These are phyloP conservation scores for Diaporthe longicolla DNA, from an alignment of 2,329 filamentous ascomycete species.

Conservation along the genomic window DNA sequence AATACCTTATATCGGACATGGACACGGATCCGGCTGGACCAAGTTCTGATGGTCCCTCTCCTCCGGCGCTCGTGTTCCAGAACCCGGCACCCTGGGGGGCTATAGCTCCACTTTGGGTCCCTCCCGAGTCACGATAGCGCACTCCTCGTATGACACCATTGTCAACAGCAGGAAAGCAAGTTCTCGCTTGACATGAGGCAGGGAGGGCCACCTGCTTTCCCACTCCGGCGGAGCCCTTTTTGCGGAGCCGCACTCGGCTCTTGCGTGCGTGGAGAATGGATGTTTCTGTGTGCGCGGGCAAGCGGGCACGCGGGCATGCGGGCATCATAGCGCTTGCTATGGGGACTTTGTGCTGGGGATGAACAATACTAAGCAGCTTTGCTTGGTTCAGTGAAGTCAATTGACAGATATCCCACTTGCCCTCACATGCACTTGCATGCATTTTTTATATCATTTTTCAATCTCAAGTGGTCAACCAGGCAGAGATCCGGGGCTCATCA, in stretches of 20 bases:
- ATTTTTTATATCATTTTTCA: not conserved
- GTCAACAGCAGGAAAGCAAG: slow-evolving; percentile 8
- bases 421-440: too few relatives aligned
- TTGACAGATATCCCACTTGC: too few relatives aligned
- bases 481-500: not conserved
- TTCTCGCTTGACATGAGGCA: not conserved
- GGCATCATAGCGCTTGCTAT: not conserved
- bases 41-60: not conserved
- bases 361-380: too few relatives aligned
- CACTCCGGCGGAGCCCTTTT: slow-evolving; percentile 6
- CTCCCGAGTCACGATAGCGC: slow-evolving; percentile 19
- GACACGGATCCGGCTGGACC: slow-evolving; percentile 3
- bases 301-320: not conserved
- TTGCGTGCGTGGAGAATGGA: not conserved
- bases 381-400: too few relatives aligned
- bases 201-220: not conserved
- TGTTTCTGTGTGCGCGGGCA: not conserved
- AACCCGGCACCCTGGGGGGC: not conserved
- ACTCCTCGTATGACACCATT: slow-evolving; percentile 12
- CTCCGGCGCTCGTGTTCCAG: slow-evolving; percentile 10
- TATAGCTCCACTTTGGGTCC: slow-evolving; percentile 16
- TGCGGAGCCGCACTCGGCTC: not conserved
- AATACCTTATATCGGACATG: not conserved
- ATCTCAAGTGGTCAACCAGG: not conserved
- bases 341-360: too few relatives aligned